phyloP scores from a whole-genome alignment of 73 alveolate species.

The Tetrahymena elliotti region DNA sequence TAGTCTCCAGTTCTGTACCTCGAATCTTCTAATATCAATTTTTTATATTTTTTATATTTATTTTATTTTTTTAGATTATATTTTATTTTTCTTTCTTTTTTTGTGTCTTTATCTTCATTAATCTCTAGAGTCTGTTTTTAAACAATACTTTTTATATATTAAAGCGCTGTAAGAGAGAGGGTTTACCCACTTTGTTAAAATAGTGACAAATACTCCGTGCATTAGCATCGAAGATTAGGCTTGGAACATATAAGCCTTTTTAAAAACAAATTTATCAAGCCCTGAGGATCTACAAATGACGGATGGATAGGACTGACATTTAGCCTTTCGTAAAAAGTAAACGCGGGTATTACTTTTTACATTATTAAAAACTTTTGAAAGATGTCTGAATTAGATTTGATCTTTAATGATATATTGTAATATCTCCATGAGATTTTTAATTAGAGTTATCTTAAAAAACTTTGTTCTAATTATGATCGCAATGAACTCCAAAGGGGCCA shows the following conservation, averaged over 20 bases:
- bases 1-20: neutral
- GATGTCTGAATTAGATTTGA: neutral
- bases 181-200: neutral
- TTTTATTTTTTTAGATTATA: neutral
- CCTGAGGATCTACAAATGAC: neutral
- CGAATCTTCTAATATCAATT: neutral
- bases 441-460: neutral
- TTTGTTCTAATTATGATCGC: neutral
- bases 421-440: neutral
- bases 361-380: neutral
- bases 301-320: neutral
- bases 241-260: neutral
- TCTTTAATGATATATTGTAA: neutral
- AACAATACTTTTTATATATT: neutral
- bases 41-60: no score
- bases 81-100: neutral
- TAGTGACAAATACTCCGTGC: neutral
- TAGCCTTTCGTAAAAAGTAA: neutral
- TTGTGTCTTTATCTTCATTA: neutral
- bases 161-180: conserved; percentile 1
- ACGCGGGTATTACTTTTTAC: neutral
- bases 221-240: neutral
- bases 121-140: neutral
- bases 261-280: neutral
- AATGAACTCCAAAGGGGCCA: conserved; percentile 1